Evolutionary conservation across 108 stramenopile species (phyloP).

Genomic region (Hondaea fermentalgiana): DNA sequence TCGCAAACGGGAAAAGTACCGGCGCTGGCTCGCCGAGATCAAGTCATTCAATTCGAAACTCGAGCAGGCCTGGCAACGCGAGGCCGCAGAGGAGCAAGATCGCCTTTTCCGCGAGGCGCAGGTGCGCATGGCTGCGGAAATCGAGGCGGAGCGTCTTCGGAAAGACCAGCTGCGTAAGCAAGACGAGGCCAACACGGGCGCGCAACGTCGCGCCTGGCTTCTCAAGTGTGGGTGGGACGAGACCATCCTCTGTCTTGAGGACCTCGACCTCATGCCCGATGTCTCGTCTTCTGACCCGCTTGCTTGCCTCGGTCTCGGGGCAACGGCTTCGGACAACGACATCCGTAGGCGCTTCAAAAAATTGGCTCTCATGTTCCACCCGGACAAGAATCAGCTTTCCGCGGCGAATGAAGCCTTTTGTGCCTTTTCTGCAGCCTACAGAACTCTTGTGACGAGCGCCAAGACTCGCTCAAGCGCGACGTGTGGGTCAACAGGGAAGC

Average conservation of each 20-base stretch:
- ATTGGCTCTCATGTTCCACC: not conserved
- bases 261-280: not conserved
- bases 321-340: not conserved
- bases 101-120: not conserved
- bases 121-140: not conserved
- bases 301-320: not conserved
- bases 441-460: not conserved
- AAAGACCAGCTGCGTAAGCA: not conserved
- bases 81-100: slow-evolving; percentile 12
- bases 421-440: not conserved
- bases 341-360: not conserved
- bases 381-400: not conserved
- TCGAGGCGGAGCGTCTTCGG: not conserved
- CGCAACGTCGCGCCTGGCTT: not conserved
- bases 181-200: not conserved
- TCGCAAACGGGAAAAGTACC: not conserved
- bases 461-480: no score
- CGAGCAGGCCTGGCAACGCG: not conserved
- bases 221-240: not conserved
- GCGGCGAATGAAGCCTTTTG: not conserved
- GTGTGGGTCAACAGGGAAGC: no score
- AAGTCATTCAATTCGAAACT: not conserved
- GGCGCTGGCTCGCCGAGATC: not conserved
- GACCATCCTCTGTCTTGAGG: not conserved
- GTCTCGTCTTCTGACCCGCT: not conserved